Base-by-base conservation (phyloP, 495 filamentous ascomycete species). In the Durotheca rogersii region DNA sequence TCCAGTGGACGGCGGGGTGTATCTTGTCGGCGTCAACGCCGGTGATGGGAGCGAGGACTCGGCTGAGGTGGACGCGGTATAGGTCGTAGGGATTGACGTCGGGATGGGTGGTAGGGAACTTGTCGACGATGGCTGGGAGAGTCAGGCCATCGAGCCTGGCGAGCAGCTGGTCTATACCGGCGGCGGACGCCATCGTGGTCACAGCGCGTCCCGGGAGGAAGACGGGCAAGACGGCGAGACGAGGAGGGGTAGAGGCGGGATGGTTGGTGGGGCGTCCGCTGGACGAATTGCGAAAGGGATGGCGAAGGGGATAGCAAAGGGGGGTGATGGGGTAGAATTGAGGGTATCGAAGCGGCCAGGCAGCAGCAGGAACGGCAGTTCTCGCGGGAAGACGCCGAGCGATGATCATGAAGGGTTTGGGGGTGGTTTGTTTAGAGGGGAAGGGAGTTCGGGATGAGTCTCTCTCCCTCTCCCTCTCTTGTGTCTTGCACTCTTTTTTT, bases 51-150 rank as follows among this genome's bases (percentile, higher is more conserved):
- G 79, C 76, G 21, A 98, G 73, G 23, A 85, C 75, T 34, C 86
- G 76, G 44, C 87, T 79, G 53, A 96, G 83, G 54, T 95, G 88
- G 40, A 85, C 80, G 31, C 93, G 80, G 76, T 92, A 97, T 50
- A 95, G 73, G 66, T 98, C 92, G 47, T 90, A 76, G 16, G 88
- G 87, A 73, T 98, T 98, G 61, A 82, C 49, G 7, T 84, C 77
- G 16, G 90, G 88, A 53, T 80, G 70, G 27, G 75, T 79, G 51
- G 73, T 74, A 31, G 80, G 78, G 52, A 74, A 85, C 40, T 69
- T 69, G 21, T 69, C 64, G 36, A 64, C 34, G 41, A 73, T 42
- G 29, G 63, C 60, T 6, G 67, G 66, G 56, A 77, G 66, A 16
- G 50, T 61, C 29, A 74, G 44, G 60, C 67, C 59, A 14, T 69